Percentiles rank a stretch among this genome's conserved stretches.
Evolutionary conservation across 768 basidiomycete genomes (phyloP).

Genomic region (Kwoniella mangroviensis): DNA sequence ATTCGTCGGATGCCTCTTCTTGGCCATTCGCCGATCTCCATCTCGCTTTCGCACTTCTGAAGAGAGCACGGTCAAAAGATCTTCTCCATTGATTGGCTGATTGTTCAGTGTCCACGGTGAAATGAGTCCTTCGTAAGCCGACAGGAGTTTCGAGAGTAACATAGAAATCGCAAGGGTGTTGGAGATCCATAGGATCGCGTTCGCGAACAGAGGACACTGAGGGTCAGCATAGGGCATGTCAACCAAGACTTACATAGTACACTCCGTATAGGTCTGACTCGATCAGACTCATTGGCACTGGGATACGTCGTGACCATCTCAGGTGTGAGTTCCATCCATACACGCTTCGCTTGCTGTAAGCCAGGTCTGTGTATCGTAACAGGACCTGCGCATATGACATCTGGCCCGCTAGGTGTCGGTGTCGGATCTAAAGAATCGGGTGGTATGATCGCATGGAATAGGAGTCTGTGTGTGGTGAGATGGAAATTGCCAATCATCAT

Average conservation of each 20-base stretch:
- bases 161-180: slow-evolving; percentile 61
- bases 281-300: slow-evolving; percentile 65
- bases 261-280: slow-evolving; percentile 64
- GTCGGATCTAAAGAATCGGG: slow-evolving; percentile 44
- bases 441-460: slow-evolving; percentile 70
- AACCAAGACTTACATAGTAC: slow-evolving; percentile 61
- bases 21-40: slow-evolving; percentile 25
- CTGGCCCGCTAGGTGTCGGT: background rate
- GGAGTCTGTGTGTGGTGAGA: slow-evolving; percentile 68
- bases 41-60: slow-evolving; percentile 41
- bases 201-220: slow-evolving; percentile 64
- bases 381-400: slow-evolving; percentile 63
- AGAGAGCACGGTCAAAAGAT: slow-evolving; percentile 49
- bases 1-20: slow-evolving; percentile 34
- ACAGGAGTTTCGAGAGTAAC: slow-evolving; percentile 57
- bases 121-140: slow-evolving; percentile 53
- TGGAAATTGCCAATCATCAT: slow-evolving; percentile 64
- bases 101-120: slow-evolving; percentile 66
- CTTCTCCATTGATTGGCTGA: slow-evolving; percentile 54
- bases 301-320: slow-evolving; percentile 69
- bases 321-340: slow-evolving; percentile 69
- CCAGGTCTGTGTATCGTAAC: slow-evolving; percentile 60
- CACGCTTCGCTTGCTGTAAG: slow-evolving; percentile 59
- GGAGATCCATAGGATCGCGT: slow-evolving; percentile 61
- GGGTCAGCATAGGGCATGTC: slow-evolving; percentile 6